Conservation (phyloP, 306 rosid genomes). For the Glycine soja region DNA sequence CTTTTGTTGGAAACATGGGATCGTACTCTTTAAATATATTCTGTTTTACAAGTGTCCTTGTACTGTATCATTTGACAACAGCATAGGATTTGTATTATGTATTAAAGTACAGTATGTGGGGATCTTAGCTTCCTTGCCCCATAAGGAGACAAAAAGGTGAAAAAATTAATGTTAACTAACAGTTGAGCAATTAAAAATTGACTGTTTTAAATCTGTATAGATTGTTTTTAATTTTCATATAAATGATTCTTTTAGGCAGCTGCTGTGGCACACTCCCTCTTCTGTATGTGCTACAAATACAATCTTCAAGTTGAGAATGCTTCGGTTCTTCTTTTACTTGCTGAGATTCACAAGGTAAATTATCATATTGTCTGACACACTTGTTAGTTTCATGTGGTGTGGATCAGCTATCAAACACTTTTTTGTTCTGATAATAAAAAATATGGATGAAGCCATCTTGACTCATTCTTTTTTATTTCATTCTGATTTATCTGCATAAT, state of each 20-base stretch:
- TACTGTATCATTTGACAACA: background rate
- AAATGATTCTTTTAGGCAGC: slow-evolving; percentile 70
- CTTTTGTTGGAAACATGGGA: slow-evolving; percentile 24
- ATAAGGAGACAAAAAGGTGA: slow-evolving; percentile 1
- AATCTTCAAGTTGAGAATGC: slow-evolving; percentile 95
- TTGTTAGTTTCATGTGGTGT: slow-evolving; percentile 20
- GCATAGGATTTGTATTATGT: background rate
- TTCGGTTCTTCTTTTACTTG: slow-evolving; percentile 91
- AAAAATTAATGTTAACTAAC: too few species aligned
- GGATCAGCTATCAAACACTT: slow-evolving; percentile 34
- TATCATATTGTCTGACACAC: slow-evolving; percentile 26
- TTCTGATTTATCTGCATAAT: slow-evolving; percentile 9
- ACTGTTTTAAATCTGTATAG: slow-evolving; percentile 1
- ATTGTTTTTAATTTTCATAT: slow-evolving; percentile 35
- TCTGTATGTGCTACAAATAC: slow-evolving; percentile 93
- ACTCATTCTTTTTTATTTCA: background rate
- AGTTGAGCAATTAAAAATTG: background rate
- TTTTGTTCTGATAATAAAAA: background rate
- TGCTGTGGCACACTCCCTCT: slow-evolving; percentile 90
- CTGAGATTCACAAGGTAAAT: slow-evolving; percentile 94
- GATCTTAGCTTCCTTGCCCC: slow-evolving; percentile 17
- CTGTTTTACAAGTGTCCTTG: background rate
- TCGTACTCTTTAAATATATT: background rate
- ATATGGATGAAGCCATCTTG: background rate
- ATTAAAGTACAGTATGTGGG: background rate